Percentiles rank a stretch among this genome's conserved stretches.
Evolutionary conservation across 2,329 filamentous ascomycete species (phyloP).

Genomic region (Sporothrix inflata): DNA sequence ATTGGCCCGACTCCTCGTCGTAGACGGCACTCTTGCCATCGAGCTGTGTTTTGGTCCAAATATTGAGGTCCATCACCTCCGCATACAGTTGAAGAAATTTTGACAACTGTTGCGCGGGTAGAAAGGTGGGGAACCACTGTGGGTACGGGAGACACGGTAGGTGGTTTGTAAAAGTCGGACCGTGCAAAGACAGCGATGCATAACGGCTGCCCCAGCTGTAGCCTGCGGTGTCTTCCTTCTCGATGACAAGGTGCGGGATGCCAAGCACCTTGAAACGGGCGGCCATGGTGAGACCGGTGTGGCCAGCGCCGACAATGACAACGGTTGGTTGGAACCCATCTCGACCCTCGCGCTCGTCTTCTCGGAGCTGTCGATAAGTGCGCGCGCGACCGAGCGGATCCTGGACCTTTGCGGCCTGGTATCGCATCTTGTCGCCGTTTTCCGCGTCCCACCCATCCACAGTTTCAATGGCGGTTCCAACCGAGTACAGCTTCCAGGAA

Average conservation of each 20-base stretch:
- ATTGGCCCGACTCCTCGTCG: neutral
- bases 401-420: neutral
- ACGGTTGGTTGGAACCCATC: neutral
- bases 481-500: neutral
- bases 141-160: neutral
- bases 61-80: neutral
- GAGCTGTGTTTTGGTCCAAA: neutral
- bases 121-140: neutral
- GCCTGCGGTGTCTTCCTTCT: neutral
- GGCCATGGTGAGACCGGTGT: neutral
- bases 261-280: neutral
- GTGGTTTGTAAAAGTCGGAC: neutral
- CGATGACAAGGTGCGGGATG: neutral
- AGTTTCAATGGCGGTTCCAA: neutral
- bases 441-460: neutral
- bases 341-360: neutral
- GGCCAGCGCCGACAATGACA: neutral
- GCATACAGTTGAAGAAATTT: neutral
- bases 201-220: conserved; percentile 8
- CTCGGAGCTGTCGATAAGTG: neutral
- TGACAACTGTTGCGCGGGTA: neutral
- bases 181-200: neutral
- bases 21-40: neutral
- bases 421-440: neutral
- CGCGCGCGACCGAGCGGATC: neutral